These are phyloP conservation scores for Nigrograna mackinnonii DNA, from an alignment of 2,329 filamentous ascomycete genomes.

Conservation along the genomic window DNA sequence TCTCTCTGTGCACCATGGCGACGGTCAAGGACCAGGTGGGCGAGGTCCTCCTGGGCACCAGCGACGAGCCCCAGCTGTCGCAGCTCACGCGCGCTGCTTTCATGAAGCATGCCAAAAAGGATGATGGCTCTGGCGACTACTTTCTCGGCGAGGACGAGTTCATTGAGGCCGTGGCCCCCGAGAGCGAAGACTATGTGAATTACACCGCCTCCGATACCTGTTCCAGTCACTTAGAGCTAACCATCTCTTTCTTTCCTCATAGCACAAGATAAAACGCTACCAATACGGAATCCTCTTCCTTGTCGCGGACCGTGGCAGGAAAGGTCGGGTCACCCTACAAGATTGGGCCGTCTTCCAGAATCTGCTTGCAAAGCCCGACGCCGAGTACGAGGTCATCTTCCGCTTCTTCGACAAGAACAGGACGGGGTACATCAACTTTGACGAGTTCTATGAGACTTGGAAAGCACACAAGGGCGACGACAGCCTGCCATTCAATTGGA, in stretches of 20 bases:
- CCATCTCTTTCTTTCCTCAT: constrained; percentile 21
- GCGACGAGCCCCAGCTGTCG: constrained; percentile 65
- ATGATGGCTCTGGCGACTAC: constrained; percentile 74
- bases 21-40: constrained; percentile 71
- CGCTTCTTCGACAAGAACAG: constrained; percentile 89
- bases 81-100: constrained; percentile 78
- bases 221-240: constrained; percentile 30
- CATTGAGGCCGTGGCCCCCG: constrained; percentile 84
- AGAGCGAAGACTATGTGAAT: constrained; percentile 87
- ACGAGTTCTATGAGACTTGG: constrained; percentile 83
- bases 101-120: constrained; percentile 73
- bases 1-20: constrained; percentile 31
- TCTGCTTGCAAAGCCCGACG: constrained; percentile 89
- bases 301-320: constrained; percentile 79
- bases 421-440: constrained; percentile 84
- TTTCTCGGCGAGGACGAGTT: constrained; percentile 87
- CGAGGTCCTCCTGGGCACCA: constrained; percentile 67
- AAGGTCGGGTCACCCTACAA: constrained; percentile 73
- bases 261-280: constrained; percentile 98
- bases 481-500: constrained; percentile 94
- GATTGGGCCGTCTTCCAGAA: constrained; percentile 97
- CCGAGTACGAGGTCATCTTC: constrained; percentile 98
- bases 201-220: constrained; percentile 16
- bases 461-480: constrained; percentile 84
- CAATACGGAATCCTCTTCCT: constrained; percentile 93